Evolutionary conservation across 441 rosid species (phyloP).

Genomic region (Cnidoscolus chayamansa): DNA sequence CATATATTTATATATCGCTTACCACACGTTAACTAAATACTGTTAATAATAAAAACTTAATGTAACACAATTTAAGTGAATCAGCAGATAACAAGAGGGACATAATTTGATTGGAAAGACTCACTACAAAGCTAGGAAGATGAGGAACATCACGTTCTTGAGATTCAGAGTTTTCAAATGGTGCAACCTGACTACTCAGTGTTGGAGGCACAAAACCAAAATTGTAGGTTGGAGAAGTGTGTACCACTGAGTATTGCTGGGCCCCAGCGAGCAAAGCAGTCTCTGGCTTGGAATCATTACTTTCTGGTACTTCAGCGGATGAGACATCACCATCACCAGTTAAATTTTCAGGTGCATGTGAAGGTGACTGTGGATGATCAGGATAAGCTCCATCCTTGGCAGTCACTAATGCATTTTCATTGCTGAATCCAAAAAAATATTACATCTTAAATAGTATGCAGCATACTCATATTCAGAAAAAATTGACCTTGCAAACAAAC

Average conservation of each 20-base stretch:
- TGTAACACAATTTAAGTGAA: slow-evolving; percentile 9
- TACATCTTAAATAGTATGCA: background rate
- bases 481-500: background rate
- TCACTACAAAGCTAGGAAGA: slow-evolving; percentile 74
- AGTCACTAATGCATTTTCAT: slow-evolving; percentile 37
- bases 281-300: slow-evolving; percentile 59
- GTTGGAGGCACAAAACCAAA: slow-evolving; percentile 66
- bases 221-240: slow-evolving; percentile 59
- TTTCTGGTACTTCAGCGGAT: slow-evolving; percentile 43
- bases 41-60: background rate
- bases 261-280: slow-evolving; percentile 42
- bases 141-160: slow-evolving; percentile 72
- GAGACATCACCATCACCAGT: slow-evolving; percentile 52
- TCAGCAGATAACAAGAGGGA: slow-evolving; percentile 13
- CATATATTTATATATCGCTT: background rate
- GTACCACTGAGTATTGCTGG: slow-evolving; percentile 54
- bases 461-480: background rate
- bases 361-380: slow-evolving; percentile 47
- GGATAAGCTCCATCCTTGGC: slow-evolving; percentile 51
- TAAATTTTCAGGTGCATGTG: slow-evolving; percentile 47
- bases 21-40: background rate
- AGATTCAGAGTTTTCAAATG: slow-evolving; percentile 71
- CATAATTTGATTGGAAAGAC: slow-evolving; percentile 25
- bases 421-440: slow-evolving; percentile 40
- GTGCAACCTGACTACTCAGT: slow-evolving; percentile 54